Conservation (phyloP, 441 rosid genomes). For the Melastoma candidum region DNA sequence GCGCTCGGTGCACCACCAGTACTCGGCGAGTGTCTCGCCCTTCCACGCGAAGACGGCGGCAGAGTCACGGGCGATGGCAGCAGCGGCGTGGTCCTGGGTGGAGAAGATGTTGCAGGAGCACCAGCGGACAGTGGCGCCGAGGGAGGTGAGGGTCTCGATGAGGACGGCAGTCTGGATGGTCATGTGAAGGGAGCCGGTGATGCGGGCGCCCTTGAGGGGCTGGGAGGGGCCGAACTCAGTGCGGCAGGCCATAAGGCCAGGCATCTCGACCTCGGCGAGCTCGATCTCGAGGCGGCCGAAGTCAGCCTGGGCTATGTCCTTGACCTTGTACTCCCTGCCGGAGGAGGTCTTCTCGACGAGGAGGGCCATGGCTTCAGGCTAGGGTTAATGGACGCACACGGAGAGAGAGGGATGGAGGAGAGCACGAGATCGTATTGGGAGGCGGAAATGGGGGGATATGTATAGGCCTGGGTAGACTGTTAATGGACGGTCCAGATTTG, state of each 20-base stretch:
- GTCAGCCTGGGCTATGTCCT: conserved; percentile 88
- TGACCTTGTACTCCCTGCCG: conserved; percentile 94
- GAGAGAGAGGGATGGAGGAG: background rate
- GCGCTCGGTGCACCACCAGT: conserved; percentile 98
- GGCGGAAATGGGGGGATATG: conserved; percentile 12
- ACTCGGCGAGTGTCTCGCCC: conserved; percentile 90
- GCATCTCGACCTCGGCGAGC: conserved; percentile 81
- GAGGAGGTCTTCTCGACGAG: conserved; percentile 50
- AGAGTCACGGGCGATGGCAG: conserved; percentile 85
- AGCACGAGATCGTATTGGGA: background rate
- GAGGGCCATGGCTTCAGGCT: conserved; percentile 37
- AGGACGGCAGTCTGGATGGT: conserved; percentile 89
- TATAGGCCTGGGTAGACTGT: conserved; percentile 14
- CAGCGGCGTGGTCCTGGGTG: conserved; percentile 96
- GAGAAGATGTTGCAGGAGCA: conserved; percentile 96
- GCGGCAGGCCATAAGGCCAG: conserved; percentile 73
- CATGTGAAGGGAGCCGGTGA: conserved; percentile 96
- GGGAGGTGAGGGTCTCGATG: conserved; percentile 70
- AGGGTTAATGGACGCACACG: conserved; percentile 6
- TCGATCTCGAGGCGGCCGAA: conserved; percentile 85
- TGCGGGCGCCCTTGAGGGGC: conserved; percentile 77
- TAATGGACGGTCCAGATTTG: conserved; percentile 37
- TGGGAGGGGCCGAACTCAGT: conserved; percentile 80
- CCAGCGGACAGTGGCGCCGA: conserved; percentile 92
- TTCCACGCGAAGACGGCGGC: conserved; percentile 92